Evolutionary conservation across 2,329 filamentous ascomycete genomes (phyloP).

Genomic region (Mycosphaerelloides madeirae): DNA sequence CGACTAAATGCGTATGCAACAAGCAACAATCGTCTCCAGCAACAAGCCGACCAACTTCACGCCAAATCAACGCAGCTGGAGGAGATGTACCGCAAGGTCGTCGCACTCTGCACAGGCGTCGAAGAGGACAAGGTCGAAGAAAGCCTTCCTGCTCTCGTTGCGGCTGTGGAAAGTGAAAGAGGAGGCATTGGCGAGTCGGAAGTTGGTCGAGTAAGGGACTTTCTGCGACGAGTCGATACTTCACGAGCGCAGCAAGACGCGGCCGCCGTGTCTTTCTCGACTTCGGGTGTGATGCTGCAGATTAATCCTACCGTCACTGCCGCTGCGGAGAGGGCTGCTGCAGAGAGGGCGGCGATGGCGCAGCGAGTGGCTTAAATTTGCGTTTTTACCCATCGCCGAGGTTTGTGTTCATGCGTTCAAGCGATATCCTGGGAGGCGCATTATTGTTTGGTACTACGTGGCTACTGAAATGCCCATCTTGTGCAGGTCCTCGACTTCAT

Average conservation of each 20-base stretch:
- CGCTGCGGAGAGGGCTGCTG: conserved; percentile 8
- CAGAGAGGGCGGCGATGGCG: conserved; percentile 2
- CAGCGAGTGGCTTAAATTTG: background rate
- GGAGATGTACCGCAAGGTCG: conserved; percentile 80
- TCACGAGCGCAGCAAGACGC: background rate
- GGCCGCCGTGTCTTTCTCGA: background rate
- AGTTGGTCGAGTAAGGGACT: conserved; percentile 70
- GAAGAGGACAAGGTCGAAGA: conserved; percentile 74
- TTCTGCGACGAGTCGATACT: conserved; percentile 72
- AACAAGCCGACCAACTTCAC: conserved; percentile 66
- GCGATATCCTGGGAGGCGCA: too few relatives aligned
- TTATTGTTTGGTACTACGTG: too few relatives aligned
- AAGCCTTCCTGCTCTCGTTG: conserved; percentile 71
- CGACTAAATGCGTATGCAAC: conserved; percentile 65
- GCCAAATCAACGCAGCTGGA: conserved; percentile 79
- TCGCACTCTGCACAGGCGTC: conserved; percentile 78
- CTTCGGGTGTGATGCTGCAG: conserved; percentile 4
- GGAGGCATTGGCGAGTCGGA: conserved; percentile 43
- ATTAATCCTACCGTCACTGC: conserved; percentile 11
- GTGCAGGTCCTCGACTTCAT: too few relatives aligned
- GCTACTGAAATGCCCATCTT: too few relatives aligned
- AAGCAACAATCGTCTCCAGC: conserved; percentile 63
- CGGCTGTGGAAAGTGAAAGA: conserved; percentile 82
- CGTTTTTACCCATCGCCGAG: too few relatives aligned
- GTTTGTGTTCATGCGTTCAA: too few relatives aligned